phyloP scores from a whole-genome alignment of 805 yeast genomes.

The Teunomyces cretensis region DNA sequence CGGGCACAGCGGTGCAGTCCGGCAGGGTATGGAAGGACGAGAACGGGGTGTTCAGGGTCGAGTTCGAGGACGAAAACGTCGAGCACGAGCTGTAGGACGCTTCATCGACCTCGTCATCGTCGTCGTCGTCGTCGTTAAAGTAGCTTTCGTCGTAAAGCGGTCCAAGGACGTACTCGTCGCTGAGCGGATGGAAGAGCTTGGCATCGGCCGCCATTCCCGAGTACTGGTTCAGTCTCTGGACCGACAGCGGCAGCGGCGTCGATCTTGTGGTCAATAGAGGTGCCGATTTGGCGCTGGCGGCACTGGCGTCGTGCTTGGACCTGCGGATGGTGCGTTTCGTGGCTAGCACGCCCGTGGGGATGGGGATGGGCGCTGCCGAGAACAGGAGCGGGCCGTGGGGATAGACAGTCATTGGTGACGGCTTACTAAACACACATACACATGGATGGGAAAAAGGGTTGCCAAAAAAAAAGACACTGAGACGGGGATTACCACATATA shows the following conservation, averaged over 20 bases:
- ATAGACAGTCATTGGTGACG: not conserved
- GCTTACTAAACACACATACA: not conserved
- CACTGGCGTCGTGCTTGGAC: not conserved
- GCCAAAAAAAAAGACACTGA: not conserved
- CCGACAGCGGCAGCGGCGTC: not conserved
- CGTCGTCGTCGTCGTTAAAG: constrained; percentile 4
- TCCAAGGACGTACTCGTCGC: constrained; percentile 8
- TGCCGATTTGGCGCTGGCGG: not conserved
- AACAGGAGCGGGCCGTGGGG: not conserved
- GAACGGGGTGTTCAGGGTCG: not conserved
- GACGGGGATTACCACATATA: not conserved
- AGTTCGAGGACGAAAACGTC: constrained; percentile 5
- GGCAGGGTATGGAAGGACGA: not conserved
- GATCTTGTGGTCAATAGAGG: not conserved
- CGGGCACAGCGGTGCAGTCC: not conserved
- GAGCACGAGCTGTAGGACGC: not conserved
- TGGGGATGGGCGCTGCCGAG: not conserved
- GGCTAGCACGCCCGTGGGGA: not conserved
- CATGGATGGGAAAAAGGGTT: not conserved
- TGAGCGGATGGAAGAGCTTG: constrained; percentile 5
- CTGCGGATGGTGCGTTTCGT: not conserved
- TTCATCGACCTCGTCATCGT: not conserved
- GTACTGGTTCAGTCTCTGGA: not conserved
- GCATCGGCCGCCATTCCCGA: not conserved
- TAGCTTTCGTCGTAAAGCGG: not conserved